Percentiles rank a stretch among this genome's conserved stretches.
phyloP scores from a whole-genome alignment of 441 rosid genomes.

The Pelargonium citronellum region DNA sequence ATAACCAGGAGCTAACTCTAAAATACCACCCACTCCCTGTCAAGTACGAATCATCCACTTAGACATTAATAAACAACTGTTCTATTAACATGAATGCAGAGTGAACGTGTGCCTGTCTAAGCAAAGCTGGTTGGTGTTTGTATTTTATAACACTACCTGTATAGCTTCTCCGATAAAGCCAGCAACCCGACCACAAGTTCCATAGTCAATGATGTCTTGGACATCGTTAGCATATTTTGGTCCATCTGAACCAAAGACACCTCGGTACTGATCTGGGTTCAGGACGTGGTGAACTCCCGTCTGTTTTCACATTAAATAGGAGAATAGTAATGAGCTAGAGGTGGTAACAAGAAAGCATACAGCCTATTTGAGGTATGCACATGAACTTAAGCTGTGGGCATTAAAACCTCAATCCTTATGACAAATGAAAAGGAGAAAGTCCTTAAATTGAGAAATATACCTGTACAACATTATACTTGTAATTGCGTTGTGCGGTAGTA shows the following conservation, averaged over 20 bases:
- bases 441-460: background rate
- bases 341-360: background rate
- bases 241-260: background rate
- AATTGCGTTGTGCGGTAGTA: background rate
- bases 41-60: background rate
- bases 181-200: background rate
- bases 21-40: constrained; percentile 91
- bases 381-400: too few species aligned
- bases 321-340: too few species aligned
- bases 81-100: background rate
- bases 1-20: constrained; percentile 91
- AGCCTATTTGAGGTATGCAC: background rate
- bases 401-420: background rate
- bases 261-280: constrained; percentile 4
- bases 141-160: background rate
- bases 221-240: background rate
- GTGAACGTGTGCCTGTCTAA: too few species aligned
- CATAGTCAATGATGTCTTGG: background rate
- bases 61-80: background rate
- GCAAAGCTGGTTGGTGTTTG: too few species aligned
- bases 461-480: background rate
- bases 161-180: background rate
- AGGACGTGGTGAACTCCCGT: background rate
- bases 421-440: background rate
- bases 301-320: background rate